phyloP scores from a whole-genome alignment of 371 early-diverging fungal genomes.

The Dichotomocladium elegans region DNA sequence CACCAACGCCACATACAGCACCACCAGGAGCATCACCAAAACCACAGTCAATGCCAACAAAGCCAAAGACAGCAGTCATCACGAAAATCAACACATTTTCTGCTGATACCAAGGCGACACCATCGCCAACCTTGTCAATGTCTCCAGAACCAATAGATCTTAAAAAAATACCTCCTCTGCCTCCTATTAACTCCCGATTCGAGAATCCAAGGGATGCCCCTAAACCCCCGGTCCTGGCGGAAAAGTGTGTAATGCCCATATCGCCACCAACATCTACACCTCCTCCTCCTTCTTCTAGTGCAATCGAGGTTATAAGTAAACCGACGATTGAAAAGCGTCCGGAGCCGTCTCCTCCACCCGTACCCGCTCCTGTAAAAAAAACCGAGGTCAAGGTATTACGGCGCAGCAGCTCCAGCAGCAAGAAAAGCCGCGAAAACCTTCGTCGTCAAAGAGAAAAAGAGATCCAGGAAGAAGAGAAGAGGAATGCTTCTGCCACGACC shows the following conservation, averaged over 20 bases:
- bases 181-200: conserved; percentile 9
- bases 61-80: too few relatives aligned
- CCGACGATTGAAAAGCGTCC: background rate
- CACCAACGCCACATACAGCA: background rate
- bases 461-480: conserved; percentile 5
- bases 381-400: too few relatives aligned
- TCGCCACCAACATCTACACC: background rate
- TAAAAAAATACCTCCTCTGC: background rate
- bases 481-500: too few relatives aligned
- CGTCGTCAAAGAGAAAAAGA: conserved; percentile 16
- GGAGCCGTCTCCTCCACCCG: too few relatives aligned
- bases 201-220: conserved; percentile 35
- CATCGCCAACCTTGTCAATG: conserved; percentile 4
- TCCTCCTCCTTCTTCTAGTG: background rate
- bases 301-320: too few relatives aligned
- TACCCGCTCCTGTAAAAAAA: too few relatives aligned
- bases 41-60: background rate
- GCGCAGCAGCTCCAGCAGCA: conserved; percentile 29
- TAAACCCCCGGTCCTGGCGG: conserved; percentile 9
- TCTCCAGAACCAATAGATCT: background rate
- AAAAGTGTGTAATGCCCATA: too few relatives aligned
- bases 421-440: conserved; percentile 37
- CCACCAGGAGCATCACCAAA: background rate
- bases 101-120: too few relatives aligned
- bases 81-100: too few relatives aligned